Evolutionary conservation across 331 rosid genomes (phyloP).

Genomic region (Rosa hybrid): DNA sequence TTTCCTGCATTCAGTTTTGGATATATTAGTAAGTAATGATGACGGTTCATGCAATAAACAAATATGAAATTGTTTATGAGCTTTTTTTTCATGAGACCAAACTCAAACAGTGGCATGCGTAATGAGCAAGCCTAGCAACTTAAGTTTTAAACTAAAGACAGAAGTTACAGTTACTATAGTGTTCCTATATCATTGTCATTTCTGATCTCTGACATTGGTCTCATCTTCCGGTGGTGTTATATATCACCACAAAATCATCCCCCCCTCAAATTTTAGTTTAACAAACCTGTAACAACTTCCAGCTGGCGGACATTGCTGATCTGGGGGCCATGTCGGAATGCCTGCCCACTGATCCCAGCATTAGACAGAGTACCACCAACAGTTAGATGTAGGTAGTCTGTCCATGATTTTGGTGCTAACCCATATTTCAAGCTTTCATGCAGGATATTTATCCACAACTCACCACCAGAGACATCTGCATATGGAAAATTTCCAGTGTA

Average conservation of each 20-base stretch:
- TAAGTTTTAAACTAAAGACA: constrained; percentile 26
- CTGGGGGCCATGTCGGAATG: constrained; percentile 96
- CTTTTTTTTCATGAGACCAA: constrained; percentile 20
- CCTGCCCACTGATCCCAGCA: constrained; percentile 97
- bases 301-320: constrained; percentile 91
- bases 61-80: background rate
- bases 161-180: constrained; percentile 19
- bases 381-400: constrained; percentile 89
- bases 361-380: constrained; percentile 96
- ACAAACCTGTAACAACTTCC: constrained; percentile 97
- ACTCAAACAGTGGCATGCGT: constrained; percentile 24
- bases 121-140: constrained; percentile 18
- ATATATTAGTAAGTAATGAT: constrained; percentile 25
- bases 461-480: constrained; percentile 90
- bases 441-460: constrained; percentile 87
- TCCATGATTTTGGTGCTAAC: constrained; percentile 94
- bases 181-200: constrained; percentile 10
- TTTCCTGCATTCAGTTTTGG: constrained; percentile 64
- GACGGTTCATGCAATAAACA: background rate
- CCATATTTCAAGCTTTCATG: constrained; percentile 80
- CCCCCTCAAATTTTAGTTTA: background rate
- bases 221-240: constrained; percentile 11
- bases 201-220: constrained; percentile 36
- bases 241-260: background rate
- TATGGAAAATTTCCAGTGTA: constrained; percentile 52